phyloP scores from a whole-genome alignment of 2,329 filamentous ascomycete species.

The Ophiostoma pallidulum region DNA sequence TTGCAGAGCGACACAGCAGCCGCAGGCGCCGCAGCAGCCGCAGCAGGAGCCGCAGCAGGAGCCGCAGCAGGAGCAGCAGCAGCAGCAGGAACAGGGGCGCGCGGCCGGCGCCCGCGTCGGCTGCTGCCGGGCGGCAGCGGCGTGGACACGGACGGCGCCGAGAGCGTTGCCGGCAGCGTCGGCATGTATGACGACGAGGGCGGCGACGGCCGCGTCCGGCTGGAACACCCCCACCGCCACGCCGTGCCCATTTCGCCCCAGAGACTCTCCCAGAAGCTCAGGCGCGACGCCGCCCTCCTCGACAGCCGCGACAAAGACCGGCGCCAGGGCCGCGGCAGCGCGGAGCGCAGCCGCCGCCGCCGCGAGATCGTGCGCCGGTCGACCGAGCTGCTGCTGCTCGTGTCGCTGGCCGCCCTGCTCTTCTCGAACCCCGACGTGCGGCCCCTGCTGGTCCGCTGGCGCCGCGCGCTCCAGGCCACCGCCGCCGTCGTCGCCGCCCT shows the following conservation, averaged over 20 bases:
- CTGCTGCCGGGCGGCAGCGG: background rate
- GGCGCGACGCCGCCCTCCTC: slow-evolving; percentile 12
- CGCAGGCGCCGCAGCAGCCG: background rate
- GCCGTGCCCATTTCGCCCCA: slow-evolving; percentile 19
- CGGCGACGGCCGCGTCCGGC: slow-evolving; percentile 12
- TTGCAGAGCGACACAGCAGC: slow-evolving; percentile 12
- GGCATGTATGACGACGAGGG: slow-evolving; percentile 29
- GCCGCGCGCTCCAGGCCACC: slow-evolving; percentile 34
- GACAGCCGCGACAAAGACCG: slow-evolving; percentile 16
- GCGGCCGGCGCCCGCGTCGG: background rate
- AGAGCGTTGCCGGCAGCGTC: slow-evolving; percentile 6
- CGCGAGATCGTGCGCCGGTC: slow-evolving; percentile 44
- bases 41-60: background rate
- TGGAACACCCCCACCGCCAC: too few relatives aligned
- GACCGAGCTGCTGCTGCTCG: slow-evolving; percentile 43
- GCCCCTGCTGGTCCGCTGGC: slow-evolving; percentile 37
- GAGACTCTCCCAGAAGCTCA: slow-evolving; percentile 16
- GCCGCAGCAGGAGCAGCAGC: background rate
- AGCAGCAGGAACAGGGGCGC: background rate
- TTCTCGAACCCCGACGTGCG: slow-evolving; percentile 37
- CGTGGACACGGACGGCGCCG: background rate
- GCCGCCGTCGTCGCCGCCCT: slow-evolving; percentile 31
- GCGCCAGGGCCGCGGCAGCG: slow-evolving; percentile 20
- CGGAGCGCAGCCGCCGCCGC: slow-evolving; percentile 33
- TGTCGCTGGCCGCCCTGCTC: slow-evolving; percentile 39